These are phyloP conservation scores for Cryptococcus neoformans DNA, from an alignment of 1,284 basidiomycete species.

Conservation along the genomic window DNA sequence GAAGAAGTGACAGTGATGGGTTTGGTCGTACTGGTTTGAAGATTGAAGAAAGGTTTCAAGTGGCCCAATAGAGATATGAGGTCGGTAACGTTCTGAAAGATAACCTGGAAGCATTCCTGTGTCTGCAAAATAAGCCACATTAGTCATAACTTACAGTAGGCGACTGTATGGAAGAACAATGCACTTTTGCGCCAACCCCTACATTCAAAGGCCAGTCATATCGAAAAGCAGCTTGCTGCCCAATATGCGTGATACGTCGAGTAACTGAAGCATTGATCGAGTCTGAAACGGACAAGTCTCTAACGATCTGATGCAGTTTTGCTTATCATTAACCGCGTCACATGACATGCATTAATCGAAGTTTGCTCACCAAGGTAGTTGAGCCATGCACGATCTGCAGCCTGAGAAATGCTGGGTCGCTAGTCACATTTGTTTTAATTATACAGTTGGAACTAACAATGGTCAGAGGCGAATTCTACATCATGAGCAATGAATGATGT, in stretches of 20 bases:
- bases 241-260: slow-evolving; percentile 2
- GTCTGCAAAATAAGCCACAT: neutral
- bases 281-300: neutral
- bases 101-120: slow-evolving; percentile 14
- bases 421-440: neutral
- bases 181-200: too few relatives aligned
- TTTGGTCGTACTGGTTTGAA: neutral
- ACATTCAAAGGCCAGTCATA: slow-evolving; percentile 7
- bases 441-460: neutral
- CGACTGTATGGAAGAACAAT: too few relatives aligned
- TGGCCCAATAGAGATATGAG: neutral
- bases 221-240: slow-evolving; percentile 1
- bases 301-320: neutral
- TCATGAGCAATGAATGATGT: neutral
- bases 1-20: neutral
- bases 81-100: neutral
- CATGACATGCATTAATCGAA: too few relatives aligned
- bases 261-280: neutral
- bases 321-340: neutral
- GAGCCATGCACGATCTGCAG: neutral
- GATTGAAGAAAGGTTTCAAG: slow-evolving; percentile 6
- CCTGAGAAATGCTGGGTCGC: neutral
- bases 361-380: neutral
- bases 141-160: too few relatives aligned
- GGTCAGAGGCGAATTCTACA: neutral